Percentiles rank a stretch among this genome's conserved stretches.
phyloP scores from a whole-genome alignment of 257 asterid genomes.

The Petunia secreta region DNA sequence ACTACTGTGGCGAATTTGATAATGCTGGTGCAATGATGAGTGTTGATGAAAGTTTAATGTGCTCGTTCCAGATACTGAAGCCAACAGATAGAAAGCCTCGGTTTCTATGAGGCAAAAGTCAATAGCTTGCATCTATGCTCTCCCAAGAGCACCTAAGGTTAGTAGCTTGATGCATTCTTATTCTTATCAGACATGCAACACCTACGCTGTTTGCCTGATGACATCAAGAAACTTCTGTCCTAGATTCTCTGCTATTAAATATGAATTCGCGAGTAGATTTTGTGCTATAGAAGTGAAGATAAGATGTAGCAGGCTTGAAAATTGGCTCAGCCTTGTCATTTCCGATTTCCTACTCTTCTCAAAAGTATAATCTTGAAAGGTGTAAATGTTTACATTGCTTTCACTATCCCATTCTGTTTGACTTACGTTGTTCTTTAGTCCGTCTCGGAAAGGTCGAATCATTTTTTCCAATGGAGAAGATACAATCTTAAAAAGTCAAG shows the following conservation, averaged over 20 bases:
- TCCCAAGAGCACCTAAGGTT: slow-evolving; percentile 32
- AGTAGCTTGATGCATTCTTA: slow-evolving; percentile 5
- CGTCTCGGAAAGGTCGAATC: neutral
- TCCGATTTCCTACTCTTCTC: neutral
- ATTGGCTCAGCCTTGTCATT: neutral
- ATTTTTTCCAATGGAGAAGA: neutral
- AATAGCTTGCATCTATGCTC: slow-evolving; percentile 11
- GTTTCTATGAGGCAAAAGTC: slow-evolving; percentile 35
- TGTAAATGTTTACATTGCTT: neutral
- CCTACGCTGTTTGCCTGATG: neutral
- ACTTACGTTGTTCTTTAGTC: neutral
- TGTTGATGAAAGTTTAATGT: slow-evolving; percentile 84
- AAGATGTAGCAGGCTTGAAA: neutral
- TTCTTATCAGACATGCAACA: slow-evolving; percentile 8
- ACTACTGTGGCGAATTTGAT: slow-evolving; percentile 82
- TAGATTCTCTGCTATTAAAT: slow-evolving; percentile 6
- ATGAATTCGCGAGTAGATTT: neutral
- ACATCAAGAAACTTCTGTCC: too few species aligned
- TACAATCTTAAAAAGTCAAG: neutral
- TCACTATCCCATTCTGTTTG: neutral
- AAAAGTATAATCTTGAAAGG: neutral
- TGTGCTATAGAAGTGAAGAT: neutral
- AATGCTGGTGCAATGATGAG: slow-evolving; percentile 94
- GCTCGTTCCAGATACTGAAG: slow-evolving; percentile 86
- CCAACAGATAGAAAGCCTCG: slow-evolving; percentile 55